Evolutionary conservation across 2,329 filamentous ascomycete species (phyloP).

Genomic region (Trichoderma sp.): DNA sequence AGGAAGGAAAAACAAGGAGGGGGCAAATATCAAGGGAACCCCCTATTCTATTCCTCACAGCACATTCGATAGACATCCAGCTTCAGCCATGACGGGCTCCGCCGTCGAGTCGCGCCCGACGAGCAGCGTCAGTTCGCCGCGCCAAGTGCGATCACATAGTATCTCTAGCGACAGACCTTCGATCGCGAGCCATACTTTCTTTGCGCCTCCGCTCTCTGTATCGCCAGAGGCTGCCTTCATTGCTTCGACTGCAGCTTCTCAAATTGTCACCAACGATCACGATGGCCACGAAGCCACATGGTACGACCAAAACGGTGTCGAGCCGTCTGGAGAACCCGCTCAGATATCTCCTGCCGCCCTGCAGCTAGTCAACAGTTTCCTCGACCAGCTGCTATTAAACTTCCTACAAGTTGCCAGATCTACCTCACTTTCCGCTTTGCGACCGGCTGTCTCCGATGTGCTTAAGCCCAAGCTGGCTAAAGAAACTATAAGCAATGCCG

Average conservation of each 20-base stretch:
- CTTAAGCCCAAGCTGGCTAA: constrained; percentile 85
- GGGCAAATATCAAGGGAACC: neutral
- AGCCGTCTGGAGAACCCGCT: constrained; percentile 64
- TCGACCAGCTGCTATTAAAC: constrained; percentile 90
- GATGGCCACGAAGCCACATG: constrained; percentile 69
- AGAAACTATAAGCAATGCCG: constrained; percentile 77
- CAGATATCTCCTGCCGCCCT: constrained; percentile 72
- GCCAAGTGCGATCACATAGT: constrained; percentile 51
- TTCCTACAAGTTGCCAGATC: constrained; percentile 79
- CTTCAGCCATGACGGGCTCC: constrained; percentile 28
- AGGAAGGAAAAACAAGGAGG: neutral
- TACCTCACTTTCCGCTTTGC: constrained; percentile 69
- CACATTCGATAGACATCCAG: neutral
- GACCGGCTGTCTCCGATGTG: constrained; percentile 80
- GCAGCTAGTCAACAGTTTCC: constrained; percentile 80
- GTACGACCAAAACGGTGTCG: constrained; percentile 66
- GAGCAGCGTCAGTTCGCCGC: constrained; percentile 35
- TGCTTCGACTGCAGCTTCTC: constrained; percentile 79
- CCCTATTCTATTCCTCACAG: neutral
- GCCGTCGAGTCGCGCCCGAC: constrained; percentile 31
- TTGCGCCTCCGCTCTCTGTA: constrained; percentile 65
- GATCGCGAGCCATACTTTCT: constrained; percentile 54
- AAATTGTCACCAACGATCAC: constrained; percentile 87
- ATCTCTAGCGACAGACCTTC: constrained; percentile 71
- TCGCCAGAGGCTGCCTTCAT: constrained; percentile 84